These are phyloP conservation scores for Sphagnum fallax DNA, from an alignment of 228 moss, liverwort and hornwort genomes.

Conservation along the genomic window DNA sequence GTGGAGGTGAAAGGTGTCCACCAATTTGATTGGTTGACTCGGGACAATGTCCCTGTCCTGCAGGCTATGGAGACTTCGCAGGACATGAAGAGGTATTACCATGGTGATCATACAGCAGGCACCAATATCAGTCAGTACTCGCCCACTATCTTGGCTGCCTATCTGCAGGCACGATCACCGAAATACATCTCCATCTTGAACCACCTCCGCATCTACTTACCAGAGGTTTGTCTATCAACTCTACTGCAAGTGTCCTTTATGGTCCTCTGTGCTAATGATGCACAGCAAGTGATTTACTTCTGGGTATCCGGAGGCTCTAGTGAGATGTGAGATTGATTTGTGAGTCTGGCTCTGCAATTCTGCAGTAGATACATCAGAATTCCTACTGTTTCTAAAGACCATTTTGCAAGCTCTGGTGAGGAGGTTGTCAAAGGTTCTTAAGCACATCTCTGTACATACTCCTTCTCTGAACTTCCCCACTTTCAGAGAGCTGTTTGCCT, in stretches of 20 bases:
- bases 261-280: too few relatives aligned
- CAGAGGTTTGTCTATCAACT: conserved; percentile 47
- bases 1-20: conserved; percentile 98
- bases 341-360: too few relatives aligned
- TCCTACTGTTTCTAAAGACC: too few relatives aligned
- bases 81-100: conserved; percentile 88
- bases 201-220: conserved; percentile 94
- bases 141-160: conserved; percentile 81
- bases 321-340: too few relatives aligned
- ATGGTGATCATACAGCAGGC: conserved; percentile 86
- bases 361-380: too few relatives aligned
- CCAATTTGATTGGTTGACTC: conserved; percentile 94
- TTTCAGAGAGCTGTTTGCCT: too few relatives aligned
- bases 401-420: too few relatives aligned
- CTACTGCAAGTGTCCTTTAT: background rate
- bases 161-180: conserved; percentile 88
- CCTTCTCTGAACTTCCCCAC: too few relatives aligned
- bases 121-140: conserved; percentile 85
- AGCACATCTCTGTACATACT: too few relatives aligned
- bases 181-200: conserved; percentile 99
- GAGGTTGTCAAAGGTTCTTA: too few relatives aligned
- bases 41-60: conserved; percentile 92
- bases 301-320: too few relatives aligned
- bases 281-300: too few relatives aligned
- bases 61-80: conserved; percentile 85